Percentiles rank a stretch among this genome's conserved stretches.
Evolutionary conservation across 2,329 filamentous ascomycete species (phyloP).

Genomic region (Rachicladosporium sp.): DNA sequence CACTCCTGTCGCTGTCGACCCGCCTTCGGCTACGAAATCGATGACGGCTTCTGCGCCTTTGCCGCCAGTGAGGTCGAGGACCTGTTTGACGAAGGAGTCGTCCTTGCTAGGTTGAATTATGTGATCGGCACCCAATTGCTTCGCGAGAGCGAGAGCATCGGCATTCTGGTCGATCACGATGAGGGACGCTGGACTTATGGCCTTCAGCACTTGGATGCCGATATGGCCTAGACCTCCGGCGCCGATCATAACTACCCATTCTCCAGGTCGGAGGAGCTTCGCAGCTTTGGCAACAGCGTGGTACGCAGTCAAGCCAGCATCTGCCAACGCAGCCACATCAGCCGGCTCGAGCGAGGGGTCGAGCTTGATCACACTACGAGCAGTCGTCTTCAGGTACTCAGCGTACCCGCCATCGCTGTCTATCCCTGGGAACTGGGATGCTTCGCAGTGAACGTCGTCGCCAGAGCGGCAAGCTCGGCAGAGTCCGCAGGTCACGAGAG

Average conservation of each 20-base stretch:
- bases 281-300: constrained; percentile 15
- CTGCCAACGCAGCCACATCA: constrained; percentile 17
- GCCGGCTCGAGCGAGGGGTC: constrained; percentile 14
- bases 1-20: constrained; percentile 14
- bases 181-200: constrained; percentile 14
- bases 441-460: constrained; percentile 17
- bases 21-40: constrained; percentile 16
- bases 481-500: constrained; percentile 15
- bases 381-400: constrained; percentile 15
- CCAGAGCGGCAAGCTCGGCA: constrained; percentile 16
- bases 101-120: constrained; percentile 9
- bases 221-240: constrained; percentile 16
- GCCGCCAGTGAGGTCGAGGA: constrained; percentile 11
- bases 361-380: constrained; percentile 15
- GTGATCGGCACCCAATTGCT: constrained; percentile 16
- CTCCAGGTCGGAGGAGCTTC: constrained; percentile 12
- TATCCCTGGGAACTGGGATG: constrained; percentile 14
- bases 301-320: constrained; percentile 16
- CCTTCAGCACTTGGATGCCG: constrained; percentile 16
- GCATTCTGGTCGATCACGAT: constrained; percentile 15
- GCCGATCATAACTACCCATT: constrained; percentile 15
- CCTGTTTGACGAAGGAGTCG: constrained; percentile 12
- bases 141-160: constrained; percentile 13
- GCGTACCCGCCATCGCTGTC: constrained; percentile 16
- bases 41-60: constrained; percentile 17